phyloP scores from a whole-genome alignment of 2,329 filamentous ascomycete species.

The Parastagonospora avenae region DNA sequence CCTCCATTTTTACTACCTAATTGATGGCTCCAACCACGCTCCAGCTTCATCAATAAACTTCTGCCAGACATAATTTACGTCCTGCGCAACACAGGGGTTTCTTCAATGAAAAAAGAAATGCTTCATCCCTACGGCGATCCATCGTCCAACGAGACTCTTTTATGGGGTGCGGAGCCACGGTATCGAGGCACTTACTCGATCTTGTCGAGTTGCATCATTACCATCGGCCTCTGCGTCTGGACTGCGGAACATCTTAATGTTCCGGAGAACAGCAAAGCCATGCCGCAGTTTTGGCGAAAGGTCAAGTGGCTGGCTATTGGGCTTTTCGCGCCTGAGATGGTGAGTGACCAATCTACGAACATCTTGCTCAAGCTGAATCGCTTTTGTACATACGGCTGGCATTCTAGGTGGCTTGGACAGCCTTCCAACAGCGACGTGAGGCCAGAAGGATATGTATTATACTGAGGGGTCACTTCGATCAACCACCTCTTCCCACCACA shows the following conservation, averaged over 20 bases:
- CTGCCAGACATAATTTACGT: not conserved
- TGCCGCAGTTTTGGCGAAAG: constrained; percentile 3
- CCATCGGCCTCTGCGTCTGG: constrained; percentile 16
- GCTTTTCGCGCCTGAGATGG: constrained; percentile 15
- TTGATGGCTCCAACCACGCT: not conserved
- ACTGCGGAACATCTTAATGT: constrained; percentile 17
- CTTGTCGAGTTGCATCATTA: constrained; percentile 13
- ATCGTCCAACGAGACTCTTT: not conserved
- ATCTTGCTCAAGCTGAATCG: not conserved
- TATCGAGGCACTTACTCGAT: constrained; percentile 12
- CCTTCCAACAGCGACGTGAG: not conserved
- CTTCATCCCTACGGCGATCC: not conserved
- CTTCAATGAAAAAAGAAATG: not conserved
- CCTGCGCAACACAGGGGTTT: not conserved
- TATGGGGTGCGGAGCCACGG: constrained; percentile 9
- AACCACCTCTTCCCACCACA: not conserved
- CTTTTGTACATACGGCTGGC: not conserved
- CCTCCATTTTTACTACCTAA: too few species aligned
- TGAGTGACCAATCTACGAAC: not conserved
- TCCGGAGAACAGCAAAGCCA: constrained; percentile 2
- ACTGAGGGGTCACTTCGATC: not conserved
- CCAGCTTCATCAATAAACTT: not conserved
- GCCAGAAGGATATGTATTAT: not conserved
- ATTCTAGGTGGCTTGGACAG: not conserved
- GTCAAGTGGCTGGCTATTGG: constrained; percentile 9